These are phyloP conservation scores for Alternaria viburni DNA, from an alignment of 2,329 filamentous ascomycete species.

Conservation along the genomic window DNA sequence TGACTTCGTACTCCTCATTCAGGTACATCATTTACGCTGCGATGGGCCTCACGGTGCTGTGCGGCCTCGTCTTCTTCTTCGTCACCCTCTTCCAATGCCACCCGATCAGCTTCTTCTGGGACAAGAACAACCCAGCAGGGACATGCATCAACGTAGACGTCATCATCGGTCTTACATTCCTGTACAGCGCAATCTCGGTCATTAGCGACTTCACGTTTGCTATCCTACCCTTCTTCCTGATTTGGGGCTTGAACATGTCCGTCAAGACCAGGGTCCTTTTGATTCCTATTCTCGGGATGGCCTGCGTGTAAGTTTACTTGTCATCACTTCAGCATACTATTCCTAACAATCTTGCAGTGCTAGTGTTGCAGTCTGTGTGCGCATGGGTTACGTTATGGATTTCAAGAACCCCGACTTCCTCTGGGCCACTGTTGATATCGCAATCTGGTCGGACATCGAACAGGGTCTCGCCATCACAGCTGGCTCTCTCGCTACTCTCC, in stretches of 20 bases:
- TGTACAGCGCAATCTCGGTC: constrained; percentile 56
- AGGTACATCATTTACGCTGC: constrained; percentile 47
- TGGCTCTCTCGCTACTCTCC: constrained; percentile 45
- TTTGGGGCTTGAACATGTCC: constrained; percentile 60
- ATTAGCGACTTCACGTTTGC: constrained; percentile 58
- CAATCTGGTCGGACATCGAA: constrained; percentile 48
- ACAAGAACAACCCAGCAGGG: constrained; percentile 46
- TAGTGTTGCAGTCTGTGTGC: constrained; percentile 44
- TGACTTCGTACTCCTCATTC: neutral
- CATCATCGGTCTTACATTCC: constrained; percentile 53
- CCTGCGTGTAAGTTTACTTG: constrained; percentile 53
- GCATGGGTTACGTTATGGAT: constrained; percentile 45
- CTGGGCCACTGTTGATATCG: constrained; percentile 45
- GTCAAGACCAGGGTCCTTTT: constrained; percentile 55
- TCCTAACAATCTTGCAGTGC: constrained; percentile 28
- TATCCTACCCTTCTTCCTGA: constrained; percentile 58
- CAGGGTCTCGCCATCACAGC: constrained; percentile 48
- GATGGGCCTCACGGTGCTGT: constrained; percentile 45
- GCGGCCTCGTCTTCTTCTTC: constrained; percentile 53
- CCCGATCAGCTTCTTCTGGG: constrained; percentile 59
- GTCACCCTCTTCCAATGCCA: constrained; percentile 59
- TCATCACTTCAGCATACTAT: neutral
- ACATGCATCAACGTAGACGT: constrained; percentile 51
- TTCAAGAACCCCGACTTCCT: constrained; percentile 45
- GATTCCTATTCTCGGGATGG: constrained; percentile 57